phyloP scores from a whole-genome alignment of 768 basidiomycete species.

The Cyclocybe aegerita region DNA sequence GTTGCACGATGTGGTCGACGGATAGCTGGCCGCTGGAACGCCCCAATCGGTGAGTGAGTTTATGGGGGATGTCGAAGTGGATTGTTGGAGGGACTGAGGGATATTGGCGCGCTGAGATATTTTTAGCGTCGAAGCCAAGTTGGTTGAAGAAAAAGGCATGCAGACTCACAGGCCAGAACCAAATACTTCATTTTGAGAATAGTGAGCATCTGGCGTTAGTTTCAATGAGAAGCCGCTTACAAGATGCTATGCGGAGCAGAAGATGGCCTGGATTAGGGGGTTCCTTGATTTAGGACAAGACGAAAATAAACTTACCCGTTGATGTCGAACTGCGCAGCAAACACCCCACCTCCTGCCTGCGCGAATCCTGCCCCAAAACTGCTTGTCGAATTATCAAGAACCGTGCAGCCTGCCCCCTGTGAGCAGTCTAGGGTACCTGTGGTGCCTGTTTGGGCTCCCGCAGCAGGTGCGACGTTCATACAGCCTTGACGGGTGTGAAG shows the following conservation, averaged over 20 bases:
- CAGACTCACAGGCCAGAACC: constrained; percentile 44
- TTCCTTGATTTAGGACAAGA: neutral
- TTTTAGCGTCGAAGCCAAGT: constrained; percentile 13
- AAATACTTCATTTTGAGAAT: constrained; percentile 23
- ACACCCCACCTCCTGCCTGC: constrained; percentile 50
- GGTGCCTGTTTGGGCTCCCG: neutral
- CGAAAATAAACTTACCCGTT: constrained; percentile 30
- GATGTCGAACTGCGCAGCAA: constrained; percentile 65
- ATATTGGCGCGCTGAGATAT: constrained; percentile 31
- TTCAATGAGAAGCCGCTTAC: neutral
- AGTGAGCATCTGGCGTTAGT: neutral
- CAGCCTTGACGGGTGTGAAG: constrained; percentile 46
- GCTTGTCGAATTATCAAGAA: constrained; percentile 36
- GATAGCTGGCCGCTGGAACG: constrained; percentile 37
- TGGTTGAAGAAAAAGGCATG: neutral
- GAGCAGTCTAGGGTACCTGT: constrained; percentile 24
- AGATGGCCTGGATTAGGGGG: neutral
- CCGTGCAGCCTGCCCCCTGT: constrained; percentile 38
- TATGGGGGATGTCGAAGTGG: constrained; percentile 28
- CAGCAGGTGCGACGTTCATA: constrained; percentile 19
- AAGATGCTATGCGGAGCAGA: constrained; percentile 8
- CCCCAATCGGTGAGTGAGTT: constrained; percentile 39
- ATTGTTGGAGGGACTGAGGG: constrained; percentile 28
- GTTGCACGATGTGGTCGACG: constrained; percentile 31
- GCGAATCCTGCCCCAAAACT: constrained; percentile 49